Conservation (phyloP, 345 rosid genomes). For the Eucalyptus tenuipes region DNA sequence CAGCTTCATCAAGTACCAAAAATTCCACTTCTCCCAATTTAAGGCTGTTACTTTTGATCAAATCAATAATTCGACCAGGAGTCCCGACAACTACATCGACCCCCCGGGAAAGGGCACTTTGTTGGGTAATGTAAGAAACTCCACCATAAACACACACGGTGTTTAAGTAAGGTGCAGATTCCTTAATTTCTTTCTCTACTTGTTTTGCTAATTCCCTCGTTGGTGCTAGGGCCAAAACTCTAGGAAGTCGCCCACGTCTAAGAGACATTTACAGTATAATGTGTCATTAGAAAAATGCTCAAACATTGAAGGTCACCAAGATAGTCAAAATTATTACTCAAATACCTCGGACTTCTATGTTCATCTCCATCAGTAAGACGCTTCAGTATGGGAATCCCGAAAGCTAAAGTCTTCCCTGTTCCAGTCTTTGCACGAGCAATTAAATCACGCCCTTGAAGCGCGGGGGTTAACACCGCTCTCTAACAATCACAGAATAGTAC, state of each 20-base stretch:
- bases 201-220: constrained; percentile 90
- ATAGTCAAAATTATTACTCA: neutral
- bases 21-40: constrained; percentile 78
- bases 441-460: constrained; percentile 75
- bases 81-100: constrained; percentile 98
- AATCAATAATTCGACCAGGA: constrained; percentile 91
- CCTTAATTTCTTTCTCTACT: constrained; percentile 93
- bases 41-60: constrained; percentile 66
- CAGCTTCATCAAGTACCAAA: constrained; percentile 99
- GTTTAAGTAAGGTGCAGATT: constrained; percentile 74
- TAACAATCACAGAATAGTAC: neutral
- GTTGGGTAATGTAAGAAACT: constrained; percentile 74
- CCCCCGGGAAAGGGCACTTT: constrained; percentile 75
- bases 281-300: neutral
- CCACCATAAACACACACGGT: constrained; percentile 97
- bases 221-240: constrained; percentile 73
- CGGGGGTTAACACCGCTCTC: constrained; percentile 91
- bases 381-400: constrained; percentile 88
- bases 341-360: constrained; percentile 34
- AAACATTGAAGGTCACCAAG: neutral
- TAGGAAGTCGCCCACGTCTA: constrained; percentile 76
- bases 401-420: constrained; percentile 98
- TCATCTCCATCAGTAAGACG: constrained; percentile 55
- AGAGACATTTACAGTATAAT: neutral
- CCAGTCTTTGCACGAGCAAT: constrained; percentile 99